Evolutionary conservation across 805 yeast species (phyloP).

Genomic region (Candida insectorum): DNA sequence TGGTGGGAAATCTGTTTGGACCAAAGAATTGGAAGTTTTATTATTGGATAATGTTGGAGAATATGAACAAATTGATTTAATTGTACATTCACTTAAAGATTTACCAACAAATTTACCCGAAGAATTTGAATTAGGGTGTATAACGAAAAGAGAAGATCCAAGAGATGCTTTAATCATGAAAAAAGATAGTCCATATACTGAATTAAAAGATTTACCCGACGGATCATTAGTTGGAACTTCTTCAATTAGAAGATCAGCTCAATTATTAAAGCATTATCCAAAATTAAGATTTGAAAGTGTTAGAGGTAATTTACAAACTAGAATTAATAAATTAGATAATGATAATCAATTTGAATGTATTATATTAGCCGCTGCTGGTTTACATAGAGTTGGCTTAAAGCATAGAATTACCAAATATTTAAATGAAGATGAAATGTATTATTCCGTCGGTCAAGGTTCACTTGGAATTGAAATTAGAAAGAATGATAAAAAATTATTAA

Average conservation of each 20-base stretch:
- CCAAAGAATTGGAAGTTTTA: conserved; percentile 85
- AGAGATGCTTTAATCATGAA: conserved; percentile 87
- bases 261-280: conserved; percentile 76
- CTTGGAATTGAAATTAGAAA: conserved; percentile 85
- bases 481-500: conserved; percentile 56
- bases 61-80: conserved; percentile 72
- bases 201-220: conserved; percentile 70
- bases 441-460: conserved; percentile 99
- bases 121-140: conserved; percentile 85
- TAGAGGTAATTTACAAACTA: conserved; percentile 76
- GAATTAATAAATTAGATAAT: conserved; percentile 72
- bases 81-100: conserved; percentile 93
- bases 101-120: conserved; percentile 89
- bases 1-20: conserved; percentile 97
- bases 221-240: conserved; percentile 93
- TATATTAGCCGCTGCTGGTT: conserved; percentile 90
- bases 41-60: conserved; percentile 59
- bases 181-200: conserved; percentile 56
- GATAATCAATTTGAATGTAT: conserved; percentile 62
- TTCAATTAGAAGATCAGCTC: conserved; percentile 91
- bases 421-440: conserved; percentile 77
- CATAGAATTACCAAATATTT: conserved; percentile 71
- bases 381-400: conserved; percentile 68
- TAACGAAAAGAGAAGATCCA: conserved; percentile 85
- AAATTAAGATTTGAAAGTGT: conserved; percentile 75